These are phyloP conservation scores for Microstroma glucosiphilum DNA, from an alignment of 1,284 basidiomycete genomes.

Conservation along the genomic window DNA sequence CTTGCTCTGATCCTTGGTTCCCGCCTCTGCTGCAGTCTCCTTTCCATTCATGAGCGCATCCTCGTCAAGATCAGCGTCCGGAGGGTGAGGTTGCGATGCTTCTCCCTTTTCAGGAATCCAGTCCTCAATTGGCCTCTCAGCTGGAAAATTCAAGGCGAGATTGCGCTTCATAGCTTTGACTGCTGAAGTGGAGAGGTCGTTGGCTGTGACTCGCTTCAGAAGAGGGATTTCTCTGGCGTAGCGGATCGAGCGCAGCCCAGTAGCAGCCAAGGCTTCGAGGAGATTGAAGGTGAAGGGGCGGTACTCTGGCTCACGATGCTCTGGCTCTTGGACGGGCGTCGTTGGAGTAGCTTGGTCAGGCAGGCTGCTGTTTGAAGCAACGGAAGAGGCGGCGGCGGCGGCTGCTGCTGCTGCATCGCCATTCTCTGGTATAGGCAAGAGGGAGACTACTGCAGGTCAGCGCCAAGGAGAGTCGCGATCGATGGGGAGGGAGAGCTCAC, in stretches of 20 bases:
- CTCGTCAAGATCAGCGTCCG: neutral
- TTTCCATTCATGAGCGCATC: neutral
- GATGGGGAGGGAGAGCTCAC: too few species aligned
- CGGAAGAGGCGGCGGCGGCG: too few species aligned
- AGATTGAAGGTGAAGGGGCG: constrained; percentile 67
- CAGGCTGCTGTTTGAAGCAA: neutral
- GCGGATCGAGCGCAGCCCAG: constrained; percentile 87
- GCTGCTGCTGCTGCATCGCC: too few species aligned
- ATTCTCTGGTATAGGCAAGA: too few species aligned
- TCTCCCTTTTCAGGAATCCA: constrained; percentile 15
- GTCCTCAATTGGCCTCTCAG: constrained; percentile 50
- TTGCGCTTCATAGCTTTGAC: constrained; percentile 82
- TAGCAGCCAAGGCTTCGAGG: constrained; percentile 92
- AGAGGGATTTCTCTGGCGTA: constrained; percentile 96
- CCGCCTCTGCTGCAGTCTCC: neutral
- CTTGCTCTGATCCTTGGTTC: neutral
- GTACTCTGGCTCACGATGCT: constrained; percentile 50
- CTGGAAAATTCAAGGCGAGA: constrained; percentile 78
- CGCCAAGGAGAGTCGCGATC: too few species aligned
- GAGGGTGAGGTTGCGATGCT: neutral
- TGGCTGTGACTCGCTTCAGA: constrained; percentile 84
- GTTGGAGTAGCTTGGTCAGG: neutral
- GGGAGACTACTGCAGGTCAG: neutral
- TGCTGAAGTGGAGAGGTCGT: constrained; percentile 80
- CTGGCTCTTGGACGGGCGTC: neutral